Evolutionary conservation across 495 filamentous ascomycete species (phyloP), one percentile per base, ranked within the genome.

Genomic region (Trichocladium antarcticum): DNA sequence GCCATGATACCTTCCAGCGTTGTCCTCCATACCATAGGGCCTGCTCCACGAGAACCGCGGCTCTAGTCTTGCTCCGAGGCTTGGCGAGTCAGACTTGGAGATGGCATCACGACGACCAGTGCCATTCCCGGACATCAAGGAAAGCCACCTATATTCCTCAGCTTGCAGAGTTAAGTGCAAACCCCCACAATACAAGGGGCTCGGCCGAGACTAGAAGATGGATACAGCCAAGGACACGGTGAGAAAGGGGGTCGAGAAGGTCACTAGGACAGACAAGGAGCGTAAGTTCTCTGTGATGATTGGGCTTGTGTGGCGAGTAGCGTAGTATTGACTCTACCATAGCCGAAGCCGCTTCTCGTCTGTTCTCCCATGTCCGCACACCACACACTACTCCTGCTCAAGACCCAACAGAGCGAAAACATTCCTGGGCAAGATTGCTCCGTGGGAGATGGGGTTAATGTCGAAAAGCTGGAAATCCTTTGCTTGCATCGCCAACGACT

Each of bases 191-290:
- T 16, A 37, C 6, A 37, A 16, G 3, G 35, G 9, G 35, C 17
- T 37, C 35, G 1, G 22, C 5, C 17, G 3, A 7, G 1, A 3
- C 12, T 19, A 15, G 28, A 40, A 5, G 7, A 54, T 55, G 51
- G 47, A 54, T 10, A 40, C 50, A 24, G 7, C 44, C 42, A 54
- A 54, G 27, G 34, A 42, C 10, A 37, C 42, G 2, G 10, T 47
- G 19, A 46, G 44, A 19, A 57, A 54, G 38, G 51, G 50, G 4
- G 16, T 47, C 9, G 55, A 57, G 10, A 47, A 48, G 39, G 55
- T 44, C 1, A 48, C 44, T 1, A 37, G 11, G 14, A 35, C 17
- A 12, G 32, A 57, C 5, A 3, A 47, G 0, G 55, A 57, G 37
- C 55, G 51, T 57, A 46, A 37, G 35, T 16, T 3, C 35, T 16